Percentiles rank a stretch among this genome's conserved stretches.
phyloP scores from a whole-genome alignment of 306 rosid genomes.

The Quercus alba region DNA sequence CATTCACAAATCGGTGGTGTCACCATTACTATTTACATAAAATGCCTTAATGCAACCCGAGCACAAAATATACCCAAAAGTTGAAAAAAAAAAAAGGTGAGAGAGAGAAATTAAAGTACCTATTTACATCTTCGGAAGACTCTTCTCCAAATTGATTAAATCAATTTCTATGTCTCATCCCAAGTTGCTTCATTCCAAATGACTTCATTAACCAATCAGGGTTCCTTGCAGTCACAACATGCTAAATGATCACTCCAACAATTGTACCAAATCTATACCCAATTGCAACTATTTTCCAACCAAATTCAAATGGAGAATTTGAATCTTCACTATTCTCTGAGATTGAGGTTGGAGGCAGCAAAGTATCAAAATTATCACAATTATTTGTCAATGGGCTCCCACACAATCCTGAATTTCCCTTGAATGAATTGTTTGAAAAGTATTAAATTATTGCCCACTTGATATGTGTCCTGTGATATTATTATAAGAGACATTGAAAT shows the following conservation, averaged over 20 bases:
- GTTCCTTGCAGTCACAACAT: not conserved
- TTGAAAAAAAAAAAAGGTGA: no score
- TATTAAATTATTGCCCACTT: not conserved
- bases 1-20: no score
- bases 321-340: not conserved
- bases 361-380: conserved; percentile 4
- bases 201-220: not conserved
- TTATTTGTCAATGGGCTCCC: conserved; percentile 15
- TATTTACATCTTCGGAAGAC: no score
- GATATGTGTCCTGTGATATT: no score
- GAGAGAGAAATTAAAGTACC: no score
- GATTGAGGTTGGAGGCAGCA: not conserved
- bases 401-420: conserved; percentile 16
- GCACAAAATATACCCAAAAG: no score
- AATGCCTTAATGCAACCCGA: no score
- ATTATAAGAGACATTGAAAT: no score
- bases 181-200: not conserved
- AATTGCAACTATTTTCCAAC: not conserved
- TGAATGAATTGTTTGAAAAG: conserved; percentile 12
- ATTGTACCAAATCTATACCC: conserved; percentile 4
- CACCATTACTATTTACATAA: no score
- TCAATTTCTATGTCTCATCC: no score
- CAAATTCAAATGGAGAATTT: not conserved
- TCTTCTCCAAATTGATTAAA: no score
- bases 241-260: not conserved